Conservation (phyloP, 805 yeast genomes). For the Maudiozyma pseudohumilis region DNA sequence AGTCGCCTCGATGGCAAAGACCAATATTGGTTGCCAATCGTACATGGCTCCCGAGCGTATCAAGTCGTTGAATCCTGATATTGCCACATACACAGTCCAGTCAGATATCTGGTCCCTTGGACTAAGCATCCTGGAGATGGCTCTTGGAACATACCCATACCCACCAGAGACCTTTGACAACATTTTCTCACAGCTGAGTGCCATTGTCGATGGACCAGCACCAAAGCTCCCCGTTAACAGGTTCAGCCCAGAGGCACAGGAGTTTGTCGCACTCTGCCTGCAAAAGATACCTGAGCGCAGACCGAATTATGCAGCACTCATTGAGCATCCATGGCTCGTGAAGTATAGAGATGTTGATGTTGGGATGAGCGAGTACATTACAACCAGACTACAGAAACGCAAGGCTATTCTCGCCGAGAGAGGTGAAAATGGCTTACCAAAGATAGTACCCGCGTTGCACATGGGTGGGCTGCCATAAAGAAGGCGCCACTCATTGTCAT, state of each 20-base stretch:
- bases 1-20: conserved; percentile 89
- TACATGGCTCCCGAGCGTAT: conserved; percentile 99
- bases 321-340: conserved; percentile 77
- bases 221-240: conserved; percentile 58
- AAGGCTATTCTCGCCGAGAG: conserved; percentile 19
- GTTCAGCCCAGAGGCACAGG: conserved; percentile 68
- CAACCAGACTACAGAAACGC: conserved; percentile 27
- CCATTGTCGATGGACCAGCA: conserved; percentile 93
- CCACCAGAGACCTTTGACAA: conserved; percentile 88
- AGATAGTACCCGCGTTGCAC: conserved; percentile 28
- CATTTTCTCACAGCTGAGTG: conserved; percentile 86
- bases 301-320: conserved; percentile 67
- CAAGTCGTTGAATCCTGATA: conserved; percentile 62
- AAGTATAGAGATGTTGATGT: conserved; percentile 36
- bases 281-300: conserved; percentile 72
- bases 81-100: conserved; percentile 78
- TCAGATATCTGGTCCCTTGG: conserved; percentile 96
- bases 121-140: conserved; percentile 73
- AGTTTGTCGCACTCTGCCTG: conserved; percentile 68
- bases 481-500: too few species aligned
- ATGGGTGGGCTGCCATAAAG: conserved; percentile 28
- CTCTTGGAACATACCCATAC: conserved; percentile 89
- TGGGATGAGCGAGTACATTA: conserved; percentile 31
- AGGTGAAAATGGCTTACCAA: conserved; percentile 21
- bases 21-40: conserved; percentile 95